Conservation (phyloP, 2,329 filamentous ascomycete genomes). For the Colletotrichum orbiculare region DNA sequence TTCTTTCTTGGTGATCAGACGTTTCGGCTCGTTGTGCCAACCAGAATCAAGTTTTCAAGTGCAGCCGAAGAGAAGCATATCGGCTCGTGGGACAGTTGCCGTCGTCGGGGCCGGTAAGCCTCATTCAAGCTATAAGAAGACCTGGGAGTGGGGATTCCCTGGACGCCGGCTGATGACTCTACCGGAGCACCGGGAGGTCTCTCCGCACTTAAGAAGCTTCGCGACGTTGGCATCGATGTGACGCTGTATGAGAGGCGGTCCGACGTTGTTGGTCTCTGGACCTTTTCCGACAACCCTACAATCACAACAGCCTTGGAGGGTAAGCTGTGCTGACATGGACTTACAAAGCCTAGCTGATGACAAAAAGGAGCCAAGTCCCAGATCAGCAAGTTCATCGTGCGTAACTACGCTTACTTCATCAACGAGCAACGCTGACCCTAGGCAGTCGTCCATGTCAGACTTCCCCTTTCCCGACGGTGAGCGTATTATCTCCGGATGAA, state of each 20-base stretch:
- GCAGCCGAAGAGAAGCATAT: too few species aligned
- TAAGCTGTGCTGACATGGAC: constrained; percentile 2
- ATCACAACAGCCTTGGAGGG: constrained; percentile 31
- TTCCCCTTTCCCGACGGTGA: constrained; percentile 41
- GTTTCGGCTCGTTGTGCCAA: too few species aligned
- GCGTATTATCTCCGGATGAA: background rate
- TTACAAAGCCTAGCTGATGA: background rate
- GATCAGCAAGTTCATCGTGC: constrained; percentile 42
- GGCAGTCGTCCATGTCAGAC: constrained; percentile 40
- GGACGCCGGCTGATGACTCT: background rate
- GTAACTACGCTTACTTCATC: background rate
- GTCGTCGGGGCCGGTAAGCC: constrained; percentile 39
- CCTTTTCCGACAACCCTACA: constrained; percentile 40
- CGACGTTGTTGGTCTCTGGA: constrained; percentile 41
- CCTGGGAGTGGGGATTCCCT: too few species aligned
- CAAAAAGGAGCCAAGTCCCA: constrained; percentile 24
- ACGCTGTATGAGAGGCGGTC: constrained; percentile 40
- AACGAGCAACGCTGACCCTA: too few species aligned
- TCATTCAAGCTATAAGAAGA: background rate
- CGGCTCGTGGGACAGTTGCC: constrained; percentile 25
- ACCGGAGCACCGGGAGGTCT: constrained; percentile 39
- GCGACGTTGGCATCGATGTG: constrained; percentile 41
- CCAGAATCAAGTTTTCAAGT: too few species aligned
- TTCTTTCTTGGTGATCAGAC: too few species aligned
- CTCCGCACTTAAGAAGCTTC: constrained; percentile 40